Evolutionary conservation across 305 asterid genomes (phyloP).

Genomic region (Ilex paraguariensis): DNA sequence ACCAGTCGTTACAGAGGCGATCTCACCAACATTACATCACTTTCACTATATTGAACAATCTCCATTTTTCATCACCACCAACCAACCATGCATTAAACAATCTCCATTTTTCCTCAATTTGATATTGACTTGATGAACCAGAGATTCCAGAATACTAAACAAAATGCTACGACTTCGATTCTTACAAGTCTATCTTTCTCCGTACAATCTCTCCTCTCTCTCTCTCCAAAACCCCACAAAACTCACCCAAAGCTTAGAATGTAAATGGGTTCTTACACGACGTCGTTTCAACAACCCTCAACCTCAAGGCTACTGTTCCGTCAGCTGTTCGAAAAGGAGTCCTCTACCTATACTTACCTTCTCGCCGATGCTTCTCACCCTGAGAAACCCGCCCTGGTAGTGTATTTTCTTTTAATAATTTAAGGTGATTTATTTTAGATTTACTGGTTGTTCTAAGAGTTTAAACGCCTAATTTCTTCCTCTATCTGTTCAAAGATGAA

Average conservation of each 20-base stretch:
- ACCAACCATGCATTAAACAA: too few relatives aligned
- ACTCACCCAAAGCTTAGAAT: not conserved
- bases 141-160: not conserved
- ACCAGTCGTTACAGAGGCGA: too few relatives aligned
- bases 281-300: constrained; percentile 30
- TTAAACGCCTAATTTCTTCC: too few relatives aligned
- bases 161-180: constrained; percentile 21
- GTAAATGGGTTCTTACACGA: constrained; percentile 46
- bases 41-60: too few relatives aligned
- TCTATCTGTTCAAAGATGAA: too few relatives aligned
- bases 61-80: too few relatives aligned
- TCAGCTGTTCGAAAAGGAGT: constrained; percentile 91
- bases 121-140: too few relatives aligned
- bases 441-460: not conserved
- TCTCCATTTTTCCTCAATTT: too few relatives aligned
- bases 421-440: not conserved
- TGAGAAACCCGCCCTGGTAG: constrained; percentile 87
- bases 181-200: not conserved
- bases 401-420: not conserved
- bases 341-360: constrained; percentile 88
- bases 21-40: too few relatives aligned
- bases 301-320: constrained; percentile 51
- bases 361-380: constrained; percentile 92
- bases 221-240: not conserved
- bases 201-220: not conserved